Conservation (phyloP, 306 rosid genomes). For the Prunus kanzakura region DNA sequence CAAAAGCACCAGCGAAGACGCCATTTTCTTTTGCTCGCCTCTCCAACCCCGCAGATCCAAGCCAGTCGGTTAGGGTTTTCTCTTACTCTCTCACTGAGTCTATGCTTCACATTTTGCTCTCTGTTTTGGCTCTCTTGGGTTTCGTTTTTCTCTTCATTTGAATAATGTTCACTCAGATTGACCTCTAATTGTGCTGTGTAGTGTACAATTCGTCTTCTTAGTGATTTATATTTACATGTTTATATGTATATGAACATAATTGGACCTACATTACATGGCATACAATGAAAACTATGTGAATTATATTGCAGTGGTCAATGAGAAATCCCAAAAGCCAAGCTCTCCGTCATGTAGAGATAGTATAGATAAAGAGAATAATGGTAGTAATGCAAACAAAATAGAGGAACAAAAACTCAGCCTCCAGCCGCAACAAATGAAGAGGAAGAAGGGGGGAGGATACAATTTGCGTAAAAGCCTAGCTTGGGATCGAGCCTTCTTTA, state of each 20-base stretch:
- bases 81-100: neutral
- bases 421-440: constrained; percentile 73
- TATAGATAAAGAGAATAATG: constrained; percentile 38
- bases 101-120: neutral
- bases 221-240: neutral
- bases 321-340: constrained; percentile 17
- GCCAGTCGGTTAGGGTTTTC: constrained; percentile 48
- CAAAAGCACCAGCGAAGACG: neutral
- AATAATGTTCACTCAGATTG: neutral
- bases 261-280: neutral
- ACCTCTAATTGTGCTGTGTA: neutral
- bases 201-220: neutral
- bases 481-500: constrained; percentile 89
- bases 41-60: constrained; percentile 52
- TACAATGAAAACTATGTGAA: neutral
- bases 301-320: constrained; percentile 21
- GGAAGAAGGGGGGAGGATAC: constrained; percentile 67
- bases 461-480: constrained; percentile 93
- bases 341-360: constrained; percentile 17
- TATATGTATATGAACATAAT: neutral
- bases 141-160: neutral
- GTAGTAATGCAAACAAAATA: constrained; percentile 25
- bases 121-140: neutral
- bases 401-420: constrained; percentile 54
- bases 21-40: constrained; percentile 68